Evolutionary conservation across 1,139 yeast species (phyloP), one percentile per base, ranked within the genome.

Genomic region (Pneumocystis murina): DNA sequence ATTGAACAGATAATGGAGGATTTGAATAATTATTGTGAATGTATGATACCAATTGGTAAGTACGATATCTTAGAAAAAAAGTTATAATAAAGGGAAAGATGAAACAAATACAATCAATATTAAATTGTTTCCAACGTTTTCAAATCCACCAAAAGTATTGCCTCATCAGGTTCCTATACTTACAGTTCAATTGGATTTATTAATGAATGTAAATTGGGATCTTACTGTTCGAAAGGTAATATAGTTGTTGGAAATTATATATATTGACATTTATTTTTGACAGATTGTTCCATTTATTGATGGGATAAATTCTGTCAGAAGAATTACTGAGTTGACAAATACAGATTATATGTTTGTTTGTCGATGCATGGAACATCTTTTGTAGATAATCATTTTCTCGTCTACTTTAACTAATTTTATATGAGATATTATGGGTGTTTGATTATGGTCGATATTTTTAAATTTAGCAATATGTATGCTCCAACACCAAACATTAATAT

Each of bases 121-220:
- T 71, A 94, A 92, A 72, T 77, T 94, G 5, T 89, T 94, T 69
- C 97, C 97, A 0, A 77, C 88, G 17, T 77, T 87, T 55, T 91
- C 94, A 7, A 88, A 94, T 1, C 97, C 97, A 0, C 87, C 89
- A 0, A 82, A 82, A 62, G 76, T 88, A 70, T 75, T 82, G 72
- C 68, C 90, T 48, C 78, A 80, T 70, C 96, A 92, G 72, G 98
- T 92, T 0, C 98, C 98, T 0, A 82, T 90, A 2, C 82, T 95
- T 4, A 85, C 92, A 0, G 95, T 91, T 1, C 68, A 67, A 14
- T 64, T 70, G 36, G 79, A 79, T 55, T 77, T 82, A 48, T 77
- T 92, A 68, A 84, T 88, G 41, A 98, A 92, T 73, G 86, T 86
- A 6, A 87, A 87, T 70, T 92, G 98, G 97, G 98, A 92, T 72